A percentile compares a stretch with the other conserved stretches of the same genome.
Conservation (phyloP, 257 asterid species). For the Lithospermum erythrorhizon region DNA sequence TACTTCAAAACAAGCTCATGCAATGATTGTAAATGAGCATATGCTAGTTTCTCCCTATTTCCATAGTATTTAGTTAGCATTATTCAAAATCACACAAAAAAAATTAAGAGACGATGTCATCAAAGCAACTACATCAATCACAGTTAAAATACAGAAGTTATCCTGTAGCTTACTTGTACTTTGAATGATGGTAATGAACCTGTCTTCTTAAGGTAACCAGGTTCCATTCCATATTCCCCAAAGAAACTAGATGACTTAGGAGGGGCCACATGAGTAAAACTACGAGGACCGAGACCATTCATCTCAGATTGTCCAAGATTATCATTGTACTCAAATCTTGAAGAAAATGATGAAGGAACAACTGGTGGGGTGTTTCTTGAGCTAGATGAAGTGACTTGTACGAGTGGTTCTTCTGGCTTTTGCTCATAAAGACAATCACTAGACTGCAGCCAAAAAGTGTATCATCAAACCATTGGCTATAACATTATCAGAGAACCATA, state of each 20-base stretch:
- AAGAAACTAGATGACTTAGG: conserved; percentile 60
- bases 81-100: too few relatives aligned
- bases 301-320: not conserved
- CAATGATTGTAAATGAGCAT: too few relatives aligned
- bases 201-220: not conserved
- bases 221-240: conserved; percentile 32
- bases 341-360: conserved; percentile 1
- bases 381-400: not conserved
- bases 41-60: too few relatives aligned
- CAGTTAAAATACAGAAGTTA: not conserved
- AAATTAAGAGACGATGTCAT: too few relatives aligned
- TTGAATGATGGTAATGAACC: not conserved
- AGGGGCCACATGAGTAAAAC: conserved; percentile 48
- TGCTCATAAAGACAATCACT: conserved; percentile 5
- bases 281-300: not conserved
- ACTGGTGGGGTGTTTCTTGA: not conserved
- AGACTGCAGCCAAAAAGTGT: not conserved
- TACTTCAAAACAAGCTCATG: too few relatives aligned
- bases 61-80: too few relatives aligned
- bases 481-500: not conserved
- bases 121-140: too few relatives aligned
- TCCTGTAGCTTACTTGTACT: not conserved
- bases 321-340: not conserved
- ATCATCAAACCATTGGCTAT: not conserved
- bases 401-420: not conserved